These are phyloP conservation scores for Furcasterigmium sp. DNA, from an alignment of 2,329 filamentous ascomycete genomes.

Conservation along the genomic window DNA sequence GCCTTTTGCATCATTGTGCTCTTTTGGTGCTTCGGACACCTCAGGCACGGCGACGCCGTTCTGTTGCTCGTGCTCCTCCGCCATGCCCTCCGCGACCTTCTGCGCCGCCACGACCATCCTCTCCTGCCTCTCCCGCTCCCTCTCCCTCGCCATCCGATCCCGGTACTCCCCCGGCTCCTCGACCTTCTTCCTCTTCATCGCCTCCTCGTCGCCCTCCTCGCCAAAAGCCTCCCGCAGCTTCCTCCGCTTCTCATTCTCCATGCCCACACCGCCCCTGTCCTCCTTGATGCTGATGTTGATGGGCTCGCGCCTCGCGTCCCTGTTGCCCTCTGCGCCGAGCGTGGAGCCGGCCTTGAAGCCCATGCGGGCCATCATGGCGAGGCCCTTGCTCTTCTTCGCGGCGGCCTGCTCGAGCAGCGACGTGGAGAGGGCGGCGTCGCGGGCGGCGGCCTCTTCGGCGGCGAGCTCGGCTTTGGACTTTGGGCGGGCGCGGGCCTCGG, in stretches of 20 bases:
- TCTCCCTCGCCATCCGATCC: constrained; percentile 64
- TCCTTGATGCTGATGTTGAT: constrained; percentile 73
- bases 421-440: constrained; percentile 71
- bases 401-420: constrained; percentile 58
- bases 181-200: constrained; percentile 56
- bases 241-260: constrained; percentile 78
- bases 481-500: constrained; percentile 60
- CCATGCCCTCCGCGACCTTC: constrained; percentile 74
- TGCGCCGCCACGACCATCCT: constrained; percentile 71
- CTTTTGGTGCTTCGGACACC: neutral
- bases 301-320: constrained; percentile 54
- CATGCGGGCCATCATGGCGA: constrained; percentile 96
- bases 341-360: constrained; percentile 72
- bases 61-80: constrained; percentile 39
- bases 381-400: constrained; percentile 71
- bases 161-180: constrained; percentile 65
- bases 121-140: constrained; percentile 64
- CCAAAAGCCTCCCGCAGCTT: constrained; percentile 62
- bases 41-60: neutral
- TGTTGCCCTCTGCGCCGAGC: constrained; percentile 58
- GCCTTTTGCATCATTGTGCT: constrained; percentile 9
- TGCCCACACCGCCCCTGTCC: constrained; percentile 74
- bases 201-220: constrained; percentile 31
- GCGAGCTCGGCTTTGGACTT: constrained; percentile 81
- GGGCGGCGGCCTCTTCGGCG: constrained; percentile 64